A percentile compares a stretch with the other conserved stretches of the same genome.
These are phyloP conservation scores for Kalmanozyma brasiliensis DNA, from an alignment of 1,284 basidiomycete genomes.

Conservation along the genomic window DNA sequence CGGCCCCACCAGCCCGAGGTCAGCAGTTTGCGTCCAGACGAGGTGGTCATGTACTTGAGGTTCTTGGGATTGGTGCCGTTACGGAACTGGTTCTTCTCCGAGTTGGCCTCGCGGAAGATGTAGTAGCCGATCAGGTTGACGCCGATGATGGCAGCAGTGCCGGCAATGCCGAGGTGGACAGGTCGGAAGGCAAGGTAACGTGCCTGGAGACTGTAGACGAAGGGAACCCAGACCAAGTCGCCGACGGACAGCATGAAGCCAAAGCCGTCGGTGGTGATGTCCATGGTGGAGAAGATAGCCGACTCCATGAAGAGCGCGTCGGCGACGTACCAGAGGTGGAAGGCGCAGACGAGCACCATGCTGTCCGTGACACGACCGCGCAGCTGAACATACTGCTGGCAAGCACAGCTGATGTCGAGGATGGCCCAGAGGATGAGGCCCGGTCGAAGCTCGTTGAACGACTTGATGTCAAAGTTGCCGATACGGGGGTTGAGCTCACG, in stretches of 20 bases:
- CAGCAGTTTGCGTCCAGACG: constrained; percentile 86
- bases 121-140: constrained; percentile 84
- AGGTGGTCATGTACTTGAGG: constrained; percentile 83
- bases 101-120: constrained; percentile 89
- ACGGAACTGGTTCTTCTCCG: constrained; percentile 95
- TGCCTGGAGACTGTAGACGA: constrained; percentile 91
- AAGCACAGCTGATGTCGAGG: constrained; percentile 89
- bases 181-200: constrained; percentile 91
- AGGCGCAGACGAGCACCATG: constrained; percentile 87
- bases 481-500: constrained; percentile 90
- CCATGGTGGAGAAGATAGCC: constrained; percentile 93
- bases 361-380: constrained; percentile 83
- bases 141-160: constrained; percentile 75
- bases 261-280: constrained; percentile 96
- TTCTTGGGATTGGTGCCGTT: constrained; percentile 94
- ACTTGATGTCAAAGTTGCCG: constrained; percentile 91
- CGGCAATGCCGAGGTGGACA: constrained; percentile 79
- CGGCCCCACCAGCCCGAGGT: constrained; percentile 98
- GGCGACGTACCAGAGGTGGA: constrained; percentile 87
- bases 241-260: constrained; percentile 98
- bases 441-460: constrained; percentile 83
- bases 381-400: constrained; percentile 85
- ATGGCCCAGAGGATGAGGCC: constrained; percentile 95
- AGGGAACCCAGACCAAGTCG: constrained; percentile 93
- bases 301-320: constrained; percentile 72